Evolutionary conservation across 139 green algal species (phyloP).

Genomic region (Asterochloris sp.): DNA sequence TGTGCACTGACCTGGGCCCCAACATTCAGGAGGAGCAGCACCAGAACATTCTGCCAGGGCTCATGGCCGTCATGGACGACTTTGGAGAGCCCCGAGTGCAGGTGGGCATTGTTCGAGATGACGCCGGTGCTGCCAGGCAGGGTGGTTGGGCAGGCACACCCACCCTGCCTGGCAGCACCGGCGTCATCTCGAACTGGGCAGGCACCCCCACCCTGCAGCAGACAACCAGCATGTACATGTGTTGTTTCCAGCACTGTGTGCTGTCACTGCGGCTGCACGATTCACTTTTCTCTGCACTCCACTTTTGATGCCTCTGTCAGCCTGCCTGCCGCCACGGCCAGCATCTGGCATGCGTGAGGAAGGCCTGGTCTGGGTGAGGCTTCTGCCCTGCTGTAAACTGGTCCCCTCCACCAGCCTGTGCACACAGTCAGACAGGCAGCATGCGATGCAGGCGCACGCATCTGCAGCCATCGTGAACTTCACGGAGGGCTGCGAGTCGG

Average conservation of each 20-base stretch:
- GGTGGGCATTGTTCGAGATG: not conserved
- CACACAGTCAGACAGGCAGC: slow-evolving; percentile 1
- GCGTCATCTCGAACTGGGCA: no score
- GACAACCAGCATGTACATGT: no score
- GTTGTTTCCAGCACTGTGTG: no score
- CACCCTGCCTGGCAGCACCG: slow-evolving; percentile 17
- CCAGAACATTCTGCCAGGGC: slow-evolving; percentile 57
- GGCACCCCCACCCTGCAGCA: no score
- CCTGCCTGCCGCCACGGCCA: no score
- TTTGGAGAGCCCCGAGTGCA: slow-evolving; percentile 79
- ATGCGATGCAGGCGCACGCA: slow-evolving; percentile 78
- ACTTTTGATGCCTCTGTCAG: no score
- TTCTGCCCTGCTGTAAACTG: no score
- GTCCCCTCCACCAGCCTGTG: not conserved
- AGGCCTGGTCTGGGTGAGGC: no score
- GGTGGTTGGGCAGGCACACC: not conserved
- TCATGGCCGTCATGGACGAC: slow-evolving; percentile 86
- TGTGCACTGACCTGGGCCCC: slow-evolving; percentile 97
- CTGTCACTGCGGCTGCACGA: no score
- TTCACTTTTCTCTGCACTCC: no score
- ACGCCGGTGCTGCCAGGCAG: slow-evolving; percentile 21
- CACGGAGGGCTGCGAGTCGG: slow-evolving; percentile 77
- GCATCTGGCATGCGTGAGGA: no score
- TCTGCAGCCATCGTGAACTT: slow-evolving; percentile 97
- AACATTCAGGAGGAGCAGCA: slow-evolving; percentile 83